Conservation (phyloP, 306 rosid species). For the Casuarina glauca region DNA sequence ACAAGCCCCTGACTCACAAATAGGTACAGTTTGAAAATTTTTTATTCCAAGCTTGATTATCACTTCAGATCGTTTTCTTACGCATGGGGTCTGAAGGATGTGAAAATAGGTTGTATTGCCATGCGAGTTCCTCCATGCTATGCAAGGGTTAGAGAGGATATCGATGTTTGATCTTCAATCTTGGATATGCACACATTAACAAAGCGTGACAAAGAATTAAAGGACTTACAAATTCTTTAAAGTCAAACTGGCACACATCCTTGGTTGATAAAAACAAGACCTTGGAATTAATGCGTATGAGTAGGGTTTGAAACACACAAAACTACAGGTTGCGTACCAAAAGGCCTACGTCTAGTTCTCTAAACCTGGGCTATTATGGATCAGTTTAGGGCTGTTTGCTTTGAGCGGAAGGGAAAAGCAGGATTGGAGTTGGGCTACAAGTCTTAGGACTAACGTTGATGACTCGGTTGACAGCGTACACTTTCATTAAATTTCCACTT, state of each 20-base stretch:
- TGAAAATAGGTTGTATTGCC: too few species aligned
- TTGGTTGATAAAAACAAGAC: constrained; percentile 26
- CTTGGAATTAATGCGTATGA: constrained; percentile 24
- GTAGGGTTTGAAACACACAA: constrained; percentile 20
- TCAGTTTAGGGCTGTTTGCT: neutral
- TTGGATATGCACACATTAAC: too few species aligned
- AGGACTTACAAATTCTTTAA: too few species aligned
- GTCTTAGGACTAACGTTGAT: neutral
- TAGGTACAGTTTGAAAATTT: too few species aligned
- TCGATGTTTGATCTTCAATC: too few species aligned
- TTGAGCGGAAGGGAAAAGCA: neutral
- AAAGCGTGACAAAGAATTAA: too few species aligned
- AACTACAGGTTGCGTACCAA: constrained; percentile 3
- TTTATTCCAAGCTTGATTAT: too few species aligned
- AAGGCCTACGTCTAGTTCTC: neutral
- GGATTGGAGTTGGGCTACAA: constrained; percentile 1
- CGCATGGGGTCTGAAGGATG: too few species aligned
- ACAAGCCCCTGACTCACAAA: too few species aligned
- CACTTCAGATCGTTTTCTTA: too few species aligned
- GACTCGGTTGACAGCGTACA: constrained; percentile 25
- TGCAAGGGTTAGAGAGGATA: too few species aligned
- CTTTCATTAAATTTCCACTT: constrained; percentile 7
- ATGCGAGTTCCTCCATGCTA: too few species aligned
- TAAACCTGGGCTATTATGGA: neutral
- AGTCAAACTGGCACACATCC: neutral